Conservation (phyloP, 345 rosid species). For the Eucalyptus polyanthemos region DNA sequence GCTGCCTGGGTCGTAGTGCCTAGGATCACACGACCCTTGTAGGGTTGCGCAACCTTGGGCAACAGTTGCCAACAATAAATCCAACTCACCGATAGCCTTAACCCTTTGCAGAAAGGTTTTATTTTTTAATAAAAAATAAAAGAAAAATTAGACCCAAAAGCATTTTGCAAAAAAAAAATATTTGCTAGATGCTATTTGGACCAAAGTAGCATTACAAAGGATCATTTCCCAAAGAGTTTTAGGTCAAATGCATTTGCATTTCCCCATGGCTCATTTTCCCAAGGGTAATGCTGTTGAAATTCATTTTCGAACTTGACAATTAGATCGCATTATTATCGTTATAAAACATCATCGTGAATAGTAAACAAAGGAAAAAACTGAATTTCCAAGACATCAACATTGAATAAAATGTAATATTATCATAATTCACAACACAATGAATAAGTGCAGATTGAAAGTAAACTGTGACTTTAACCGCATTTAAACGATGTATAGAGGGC, state of each 20-base stretch:
- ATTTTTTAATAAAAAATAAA: too few relatives aligned
- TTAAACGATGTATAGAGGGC: not conserved
- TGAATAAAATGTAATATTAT: not conserved
- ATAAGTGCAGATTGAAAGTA: not conserved
- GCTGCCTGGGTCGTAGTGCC: rapidly evolving
- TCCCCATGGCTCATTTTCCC: too few relatives aligned
- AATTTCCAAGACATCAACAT: not conserved
- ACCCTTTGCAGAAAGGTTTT: too few relatives aligned
- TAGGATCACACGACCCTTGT: too few relatives aligned
- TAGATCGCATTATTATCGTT: not conserved
- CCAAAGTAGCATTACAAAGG: too few relatives aligned
- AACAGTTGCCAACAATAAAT: rapidly evolving
- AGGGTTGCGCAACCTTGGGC: rapidly evolving
- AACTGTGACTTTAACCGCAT: not conserved
- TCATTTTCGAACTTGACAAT: not conserved
- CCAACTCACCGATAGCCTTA: rapidly evolving
- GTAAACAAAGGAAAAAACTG: not conserved
- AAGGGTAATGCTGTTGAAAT: not conserved
- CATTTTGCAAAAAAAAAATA: too few relatives aligned
- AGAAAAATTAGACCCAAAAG: too few relatives aligned
- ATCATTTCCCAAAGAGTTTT: too few relatives aligned
- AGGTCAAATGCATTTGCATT: too few relatives aligned
- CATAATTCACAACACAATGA: not conserved
- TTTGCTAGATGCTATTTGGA: rapidly evolving
- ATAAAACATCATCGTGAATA: not conserved